Conservation (phyloP, 2,329 filamentous ascomycete species). For the Sporothrix phasma region DNA sequence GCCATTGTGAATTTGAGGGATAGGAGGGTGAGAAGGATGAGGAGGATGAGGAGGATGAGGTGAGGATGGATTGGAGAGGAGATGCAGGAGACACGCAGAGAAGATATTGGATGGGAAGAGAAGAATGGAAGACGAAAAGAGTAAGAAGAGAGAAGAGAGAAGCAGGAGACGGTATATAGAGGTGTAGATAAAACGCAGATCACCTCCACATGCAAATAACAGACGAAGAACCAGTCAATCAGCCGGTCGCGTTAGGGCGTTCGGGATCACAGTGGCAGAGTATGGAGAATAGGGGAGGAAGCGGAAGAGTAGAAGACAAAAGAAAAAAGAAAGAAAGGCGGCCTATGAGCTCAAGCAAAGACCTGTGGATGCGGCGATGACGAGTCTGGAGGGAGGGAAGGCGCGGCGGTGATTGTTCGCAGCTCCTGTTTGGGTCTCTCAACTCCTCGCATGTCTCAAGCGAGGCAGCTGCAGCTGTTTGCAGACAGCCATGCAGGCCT, state of each 20-base stretch:
- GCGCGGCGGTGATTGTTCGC: conserved; percentile 9
- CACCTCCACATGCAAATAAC: conserved; percentile 15
- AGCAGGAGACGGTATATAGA: too few species aligned
- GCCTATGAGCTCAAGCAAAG: conserved; percentile 1
- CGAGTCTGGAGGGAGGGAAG: not conserved
- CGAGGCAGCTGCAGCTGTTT: conserved; percentile 13
- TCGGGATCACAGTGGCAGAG: not conserved
- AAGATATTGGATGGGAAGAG: too few species aligned
- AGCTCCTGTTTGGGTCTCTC: conserved; percentile 6
- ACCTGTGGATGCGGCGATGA: not conserved
- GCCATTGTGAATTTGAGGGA: conserved; percentile 42
- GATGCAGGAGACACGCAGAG: not conserved
- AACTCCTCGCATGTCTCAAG: conserved; percentile 14
- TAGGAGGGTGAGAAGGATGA: conserved; percentile 3
- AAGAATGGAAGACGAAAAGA: too few species aligned
- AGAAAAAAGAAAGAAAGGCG: not conserved
- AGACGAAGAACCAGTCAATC: not conserved
- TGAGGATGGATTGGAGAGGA: not conserved
- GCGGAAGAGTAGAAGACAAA: not conserved
- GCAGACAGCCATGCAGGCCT: not conserved
- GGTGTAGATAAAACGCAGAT: not conserved
- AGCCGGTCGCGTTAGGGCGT: conserved; percentile 1
- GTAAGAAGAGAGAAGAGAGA: too few species aligned
- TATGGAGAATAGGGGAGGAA: not conserved
- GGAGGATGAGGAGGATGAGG: not conserved